Conservation (phyloP, 2,329 filamentous ascomycete species). For the Exophiala oligosperma region DNA sequence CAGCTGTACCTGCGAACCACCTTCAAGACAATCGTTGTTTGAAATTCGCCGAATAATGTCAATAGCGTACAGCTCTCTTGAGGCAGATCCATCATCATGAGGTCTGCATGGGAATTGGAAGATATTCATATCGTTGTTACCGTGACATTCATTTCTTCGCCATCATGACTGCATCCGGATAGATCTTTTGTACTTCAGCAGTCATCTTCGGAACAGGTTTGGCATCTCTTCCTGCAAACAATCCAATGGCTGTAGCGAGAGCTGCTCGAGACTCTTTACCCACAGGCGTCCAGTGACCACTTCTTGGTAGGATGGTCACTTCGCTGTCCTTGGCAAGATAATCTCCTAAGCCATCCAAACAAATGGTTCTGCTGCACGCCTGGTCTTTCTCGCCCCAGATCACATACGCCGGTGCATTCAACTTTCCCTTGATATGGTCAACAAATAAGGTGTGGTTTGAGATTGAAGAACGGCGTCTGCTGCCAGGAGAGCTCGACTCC, state of each 20-base stretch:
- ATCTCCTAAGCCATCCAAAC: conserved; percentile 54
- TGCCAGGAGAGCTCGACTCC: conserved; percentile 21
- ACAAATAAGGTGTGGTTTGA: conserved; percentile 40
- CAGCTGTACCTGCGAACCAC: neutral
- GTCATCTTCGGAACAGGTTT: conserved; percentile 22
- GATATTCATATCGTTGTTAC: neutral
- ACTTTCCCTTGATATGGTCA: conserved; percentile 44
- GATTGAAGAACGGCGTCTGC: conserved; percentile 24
- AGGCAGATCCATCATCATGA: neutral
- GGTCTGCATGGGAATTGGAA: neutral
- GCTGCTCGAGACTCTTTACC: conserved; percentile 47
- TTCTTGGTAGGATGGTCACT: conserved; percentile 49
- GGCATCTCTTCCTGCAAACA: conserved; percentile 19
- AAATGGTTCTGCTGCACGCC: conserved; percentile 51
- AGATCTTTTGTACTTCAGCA: conserved; percentile 25
- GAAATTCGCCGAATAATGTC: neutral
- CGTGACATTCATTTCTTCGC: conserved; percentile 26
- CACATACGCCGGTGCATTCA: conserved; percentile 55
- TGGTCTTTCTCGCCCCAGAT: conserved; percentile 55
- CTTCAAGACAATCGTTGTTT: too few species aligned
- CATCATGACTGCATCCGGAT: conserved; percentile 23
- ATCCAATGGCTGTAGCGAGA: conserved; percentile 36
- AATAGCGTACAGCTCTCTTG: neutral
- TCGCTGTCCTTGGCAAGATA: conserved; percentile 53
- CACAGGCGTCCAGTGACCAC: conserved; percentile 56